phyloP scores from a whole-genome alignment of 768 basidiomycete genomes.

The Leccinum ochraceum region DNA sequence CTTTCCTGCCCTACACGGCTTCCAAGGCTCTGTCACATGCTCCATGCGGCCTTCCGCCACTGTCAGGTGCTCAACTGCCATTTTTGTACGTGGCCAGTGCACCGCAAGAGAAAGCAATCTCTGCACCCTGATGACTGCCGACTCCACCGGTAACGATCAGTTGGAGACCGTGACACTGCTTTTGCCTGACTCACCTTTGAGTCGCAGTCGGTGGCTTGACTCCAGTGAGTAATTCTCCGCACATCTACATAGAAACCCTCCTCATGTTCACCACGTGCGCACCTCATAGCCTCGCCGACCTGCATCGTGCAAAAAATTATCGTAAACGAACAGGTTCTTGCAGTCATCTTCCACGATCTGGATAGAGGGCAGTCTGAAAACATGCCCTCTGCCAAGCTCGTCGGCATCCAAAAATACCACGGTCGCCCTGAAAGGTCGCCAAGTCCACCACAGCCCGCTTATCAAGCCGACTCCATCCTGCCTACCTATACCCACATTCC shows the following conservation, averaged over 20 bases:
- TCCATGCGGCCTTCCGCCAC: slow-evolving; percentile 51
- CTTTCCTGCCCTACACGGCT: slow-evolving; percentile 62
- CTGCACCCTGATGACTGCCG: slow-evolving; percentile 40
- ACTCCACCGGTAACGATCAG: slow-evolving; percentile 45
- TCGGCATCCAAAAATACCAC: slow-evolving; percentile 48
- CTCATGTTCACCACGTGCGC: slow-evolving; percentile 35
- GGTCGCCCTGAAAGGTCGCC: slow-evolving; percentile 32
- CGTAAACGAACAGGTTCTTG: slow-evolving; percentile 61
- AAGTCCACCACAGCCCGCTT: slow-evolving; percentile 26
- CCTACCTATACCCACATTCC: slow-evolving; percentile 34
- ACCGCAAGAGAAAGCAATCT: slow-evolving; percentile 52
- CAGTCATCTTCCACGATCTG: slow-evolving; percentile 68
- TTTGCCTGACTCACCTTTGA: slow-evolving; percentile 68
- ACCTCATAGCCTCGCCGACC: slow-evolving; percentile 46
- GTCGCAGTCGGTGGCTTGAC: slow-evolving; percentile 70
- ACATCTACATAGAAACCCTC: slow-evolving; percentile 10
- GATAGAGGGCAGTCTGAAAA: slow-evolving; percentile 53
- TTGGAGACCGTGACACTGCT: slow-evolving; percentile 53
- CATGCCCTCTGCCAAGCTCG: slow-evolving; percentile 61
- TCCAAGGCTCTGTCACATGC: slow-evolving; percentile 58
- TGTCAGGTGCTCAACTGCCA: slow-evolving; percentile 65
- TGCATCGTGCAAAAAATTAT: slow-evolving; percentile 70
- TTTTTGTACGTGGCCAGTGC: slow-evolving; percentile 52
- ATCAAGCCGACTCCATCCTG: slow-evolving; percentile 32
- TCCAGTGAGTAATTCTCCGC: slow-evolving; percentile 47